These are phyloP conservation scores for Brassica incana DNA, from an alignment of 345 rosid genomes.

Conservation along the genomic window DNA sequence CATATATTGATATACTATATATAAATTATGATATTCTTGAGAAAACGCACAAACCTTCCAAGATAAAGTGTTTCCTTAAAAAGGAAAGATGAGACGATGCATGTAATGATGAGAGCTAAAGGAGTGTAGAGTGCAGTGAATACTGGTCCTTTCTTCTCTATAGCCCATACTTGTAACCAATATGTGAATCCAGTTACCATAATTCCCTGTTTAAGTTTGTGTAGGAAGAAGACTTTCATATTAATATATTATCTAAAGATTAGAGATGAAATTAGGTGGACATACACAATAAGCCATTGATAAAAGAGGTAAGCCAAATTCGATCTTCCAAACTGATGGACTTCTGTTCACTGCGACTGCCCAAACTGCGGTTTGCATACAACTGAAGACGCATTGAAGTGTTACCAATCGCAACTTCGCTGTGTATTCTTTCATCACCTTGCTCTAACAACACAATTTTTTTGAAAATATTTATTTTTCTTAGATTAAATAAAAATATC, in stretches of 20 bases:
- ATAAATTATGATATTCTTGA: neutral
- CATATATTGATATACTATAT: neutral
- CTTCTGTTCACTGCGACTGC: slow-evolving; percentile 61
- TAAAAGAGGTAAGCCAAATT: slow-evolving; percentile 71
- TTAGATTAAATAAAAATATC: neutral
- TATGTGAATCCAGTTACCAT: slow-evolving; percentile 67
- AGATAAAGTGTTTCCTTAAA: slow-evolving; percentile 69
- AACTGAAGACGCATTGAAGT: slow-evolving; percentile 77
- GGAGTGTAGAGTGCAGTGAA: slow-evolving; percentile 81
- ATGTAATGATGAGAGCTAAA: slow-evolving; percentile 69
- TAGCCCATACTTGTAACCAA: slow-evolving; percentile 87
- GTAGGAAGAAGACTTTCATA: neutral
- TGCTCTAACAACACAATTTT: slow-evolving; percentile 21
- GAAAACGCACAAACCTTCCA: slow-evolving; percentile 58
- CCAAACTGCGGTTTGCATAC: slow-evolving; percentile 67
- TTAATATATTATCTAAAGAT: neutral
- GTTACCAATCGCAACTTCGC: slow-evolving; percentile 65
- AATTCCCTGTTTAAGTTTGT: slow-evolving; percentile 56
- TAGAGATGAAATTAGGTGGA: neutral
- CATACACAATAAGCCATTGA: slow-evolving; percentile 80
- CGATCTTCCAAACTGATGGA: slow-evolving; percentile 71
- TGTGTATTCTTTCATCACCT: slow-evolving; percentile 63
- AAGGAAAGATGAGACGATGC: slow-evolving; percentile 59
- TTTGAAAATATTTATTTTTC: neutral
- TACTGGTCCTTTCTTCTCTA: slow-evolving; percentile 87